Percentiles rank a stretch among this genome's conserved stretches.
Evolutionary conservation across 805 yeast species (phyloP).

Genomic region (Cyberlindnera amylophila): DNA sequence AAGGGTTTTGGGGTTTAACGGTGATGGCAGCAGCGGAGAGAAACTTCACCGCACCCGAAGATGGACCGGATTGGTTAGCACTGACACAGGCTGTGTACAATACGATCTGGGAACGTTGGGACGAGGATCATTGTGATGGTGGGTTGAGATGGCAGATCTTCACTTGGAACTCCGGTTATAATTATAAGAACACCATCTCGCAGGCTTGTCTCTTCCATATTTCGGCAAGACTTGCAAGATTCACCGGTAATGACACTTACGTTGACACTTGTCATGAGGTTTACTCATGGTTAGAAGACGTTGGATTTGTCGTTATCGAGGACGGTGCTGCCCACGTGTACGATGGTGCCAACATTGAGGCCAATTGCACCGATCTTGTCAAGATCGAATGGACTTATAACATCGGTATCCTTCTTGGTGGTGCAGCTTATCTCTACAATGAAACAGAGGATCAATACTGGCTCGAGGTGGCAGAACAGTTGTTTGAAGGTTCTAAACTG

Average conservation of each 20-base stretch:
- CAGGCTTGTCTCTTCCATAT: constrained; percentile 61
- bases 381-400: constrained; percentile 63
- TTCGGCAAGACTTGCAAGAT: constrained; percentile 62
- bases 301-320: constrained; percentile 38
- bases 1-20: constrained; percentile 67
- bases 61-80: constrained; percentile 50
- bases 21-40: constrained; percentile 61
- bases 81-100: constrained; percentile 61
- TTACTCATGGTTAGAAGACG: constrained; percentile 56
- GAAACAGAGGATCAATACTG: constrained; percentile 50
- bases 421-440: constrained; percentile 67
- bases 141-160: constrained; percentile 74
- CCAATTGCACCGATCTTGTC: constrained; percentile 48
- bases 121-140: constrained; percentile 49
- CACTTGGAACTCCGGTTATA: constrained; percentile 66
- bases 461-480: constrained; percentile 42
- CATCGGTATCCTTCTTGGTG: constrained; percentile 63
- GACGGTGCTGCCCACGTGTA: constrained; percentile 36
- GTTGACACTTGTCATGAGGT: constrained; percentile 50
- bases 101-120: constrained; percentile 65
- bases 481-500: constrained; percentile 43
- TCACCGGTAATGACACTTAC: constrained; percentile 53
- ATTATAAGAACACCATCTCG: constrained; percentile 60
- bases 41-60: constrained; percentile 48
- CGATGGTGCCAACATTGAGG: constrained; percentile 55